Percentiles rank a stretch among this genome's conserved stretches.
Evolutionary conservation across 345 rosid genomes (phyloP).

Genomic region (Pistacia atlantica): DNA sequence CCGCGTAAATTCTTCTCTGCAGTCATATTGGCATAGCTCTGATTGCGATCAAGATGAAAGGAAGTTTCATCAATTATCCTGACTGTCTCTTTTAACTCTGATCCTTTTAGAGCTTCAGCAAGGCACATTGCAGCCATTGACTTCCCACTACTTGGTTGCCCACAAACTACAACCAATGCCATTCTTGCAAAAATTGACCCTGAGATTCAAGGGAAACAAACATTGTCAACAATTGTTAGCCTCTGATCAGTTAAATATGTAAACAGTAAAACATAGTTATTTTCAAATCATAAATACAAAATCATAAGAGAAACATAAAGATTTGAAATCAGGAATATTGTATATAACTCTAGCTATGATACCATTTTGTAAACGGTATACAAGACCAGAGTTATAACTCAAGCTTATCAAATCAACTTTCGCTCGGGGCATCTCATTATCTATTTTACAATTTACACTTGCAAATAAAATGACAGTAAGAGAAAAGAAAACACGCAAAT

Average conservation of each 20-base stretch:
- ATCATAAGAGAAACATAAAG: neutral
- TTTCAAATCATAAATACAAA: neutral
- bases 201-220: neutral
- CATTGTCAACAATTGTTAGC: neutral
- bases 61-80: slow-evolving; percentile 75
- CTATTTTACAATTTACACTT: neutral
- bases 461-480: neutral
- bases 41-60: slow-evolving; percentile 87
- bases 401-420: neutral
- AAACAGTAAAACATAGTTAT: neutral
- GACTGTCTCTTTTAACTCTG: slow-evolving; percentile 57
- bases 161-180: slow-evolving; percentile 93
- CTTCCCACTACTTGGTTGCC: slow-evolving; percentile 97
- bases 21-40: slow-evolving; percentile 86
- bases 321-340: neutral
- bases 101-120: slow-evolving; percentile 65
- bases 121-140: slow-evolving; percentile 67
- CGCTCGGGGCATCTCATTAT: no score
- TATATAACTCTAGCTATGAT: neutral
- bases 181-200: slow-evolving; percentile 27
- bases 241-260: neutral
- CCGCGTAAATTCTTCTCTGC: slow-evolving; percentile 93
- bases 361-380: neutral
- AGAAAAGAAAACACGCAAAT: neutral
- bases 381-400: neutral